A percentile compares a stretch with the other conserved stretches of the same genome.
Evolutionary conservation across 2,329 filamentous ascomycete genomes (phyloP).

Genomic region (Furcasterigmium furcatum): DNA sequence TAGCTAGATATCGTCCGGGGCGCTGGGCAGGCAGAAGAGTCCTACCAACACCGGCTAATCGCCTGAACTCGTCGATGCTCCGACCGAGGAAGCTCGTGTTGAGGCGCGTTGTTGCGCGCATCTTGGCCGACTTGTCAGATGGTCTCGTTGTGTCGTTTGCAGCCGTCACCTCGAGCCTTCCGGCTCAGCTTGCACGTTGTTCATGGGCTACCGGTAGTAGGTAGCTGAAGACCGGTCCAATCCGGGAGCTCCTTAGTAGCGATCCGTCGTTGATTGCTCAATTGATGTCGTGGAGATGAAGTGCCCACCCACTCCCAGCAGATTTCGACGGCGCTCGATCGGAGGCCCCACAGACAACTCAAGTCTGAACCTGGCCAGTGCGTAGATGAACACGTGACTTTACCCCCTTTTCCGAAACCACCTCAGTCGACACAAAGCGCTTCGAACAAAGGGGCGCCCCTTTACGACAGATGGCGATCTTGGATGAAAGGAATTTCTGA

Average conservation of each 20-base stretch:
- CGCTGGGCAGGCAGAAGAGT: too few species aligned
- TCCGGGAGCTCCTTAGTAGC: too few species aligned
- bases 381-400: not conserved
- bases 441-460: too few species aligned
- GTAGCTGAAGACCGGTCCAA: too few species aligned
- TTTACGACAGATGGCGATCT: too few species aligned
- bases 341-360: too few species aligned
- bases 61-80: slow-evolving; percentile 58
- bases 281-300: too few species aligned
- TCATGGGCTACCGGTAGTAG: not conserved
- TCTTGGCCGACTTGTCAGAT: slow-evolving; percentile 23
- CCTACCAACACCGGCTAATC: slow-evolving; percentile 53
- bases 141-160: not conserved
- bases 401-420: not conserved
- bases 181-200: not conserved
- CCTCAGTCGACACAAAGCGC: not conserved
- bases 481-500: too few species aligned
- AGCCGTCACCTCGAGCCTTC: slow-evolving; percentile 3
- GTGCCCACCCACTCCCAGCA: too few species aligned
- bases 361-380: not conserved
- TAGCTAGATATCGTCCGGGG: too few species aligned
- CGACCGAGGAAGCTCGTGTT: slow-evolving; percentile 54
- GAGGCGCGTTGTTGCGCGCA: slow-evolving; percentile 45
- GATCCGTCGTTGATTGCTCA: too few species aligned
- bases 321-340: too few species aligned